phyloP scores from a whole-genome alignment of 2,329 filamentous ascomycete species.

The Pseudopithomyces maydicus region DNA sequence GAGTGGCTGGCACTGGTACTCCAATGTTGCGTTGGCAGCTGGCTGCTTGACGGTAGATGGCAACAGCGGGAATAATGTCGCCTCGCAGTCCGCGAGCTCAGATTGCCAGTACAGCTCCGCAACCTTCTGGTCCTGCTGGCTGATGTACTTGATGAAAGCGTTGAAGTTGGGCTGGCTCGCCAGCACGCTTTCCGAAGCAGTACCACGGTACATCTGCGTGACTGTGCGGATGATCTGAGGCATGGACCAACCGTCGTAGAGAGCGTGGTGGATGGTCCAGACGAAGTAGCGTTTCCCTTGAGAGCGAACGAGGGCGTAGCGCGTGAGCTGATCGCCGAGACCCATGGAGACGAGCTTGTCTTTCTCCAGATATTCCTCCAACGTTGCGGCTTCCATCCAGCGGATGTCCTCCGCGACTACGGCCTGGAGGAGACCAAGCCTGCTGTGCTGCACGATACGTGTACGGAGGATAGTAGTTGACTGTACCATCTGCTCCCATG shows the following conservation, averaged over 20 bases:
- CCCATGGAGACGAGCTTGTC: background rate
- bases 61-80: no score
- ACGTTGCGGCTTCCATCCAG: background rate
- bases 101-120: no score
- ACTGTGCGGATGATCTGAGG: background rate
- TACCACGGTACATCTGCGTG: no score
- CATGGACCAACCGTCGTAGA: constrained; percentile 23
- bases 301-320: constrained; percentile 5
- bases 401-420: background rate
- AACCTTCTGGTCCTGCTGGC: no score
- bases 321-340: background rate
- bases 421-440: background rate
- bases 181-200: constrained; percentile 24
- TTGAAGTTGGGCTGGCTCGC: background rate
- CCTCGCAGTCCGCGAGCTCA: no score
- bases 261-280: constrained; percentile 23
- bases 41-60: no score
- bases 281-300: constrained; percentile 11
- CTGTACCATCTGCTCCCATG: background rate
- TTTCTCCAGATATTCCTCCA: background rate
- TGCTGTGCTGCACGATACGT: background rate
- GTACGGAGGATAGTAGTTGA: background rate
- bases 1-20: no score
- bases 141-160: background rate
- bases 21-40: no score